Evolutionary conservation across 352 stramenopile species (phyloP), one percentile per base, ranked within the genome.

Genomic region (Phytophthora constricta): DNA sequence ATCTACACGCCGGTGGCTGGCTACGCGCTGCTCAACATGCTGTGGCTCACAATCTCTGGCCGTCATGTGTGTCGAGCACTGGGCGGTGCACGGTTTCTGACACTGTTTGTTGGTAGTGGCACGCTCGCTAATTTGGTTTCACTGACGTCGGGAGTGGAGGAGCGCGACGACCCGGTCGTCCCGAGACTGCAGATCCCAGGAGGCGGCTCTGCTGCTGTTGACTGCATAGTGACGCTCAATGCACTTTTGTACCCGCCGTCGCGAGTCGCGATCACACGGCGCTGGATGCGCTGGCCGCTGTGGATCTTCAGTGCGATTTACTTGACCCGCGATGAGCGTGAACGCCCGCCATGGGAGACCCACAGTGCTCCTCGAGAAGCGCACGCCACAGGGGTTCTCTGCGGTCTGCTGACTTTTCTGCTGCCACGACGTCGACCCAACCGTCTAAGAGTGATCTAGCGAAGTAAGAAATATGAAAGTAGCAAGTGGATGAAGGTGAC

Each of bases 171-270:
- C 51, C 13, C 42, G 16, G 22, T 66, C 17, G 48, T 62, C 28
- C 37, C 58, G 41, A 68, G 34, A 33, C 10, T 57, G 11, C 52
- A 52, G 28, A 22, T 59, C 14, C 19, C 41, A 11, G 59, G 65
- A 27, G 65, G 65, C 3, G 25, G 43, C 16, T 60, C 59, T 17
- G 53, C 51, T 48, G 53, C 65, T 1, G 53, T 65, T 27, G 59
- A 73, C 39, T 58, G 51, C 65, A 23, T 73, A 28, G 65, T 73
- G 52, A 61, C 65, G 31, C 47, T 73, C 26, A 73, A 73, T 46
- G 65, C 59, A n/a, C 20, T 73, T 34, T 19, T 73, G 59, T 73
- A 73, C 16, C 65, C 59, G 33, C 65, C 65, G 14, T 73, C 59
- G 5, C 43, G 53, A 33, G 58, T 73, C 22, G 59, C 59, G 26